These are phyloP conservation scores for Cytospora schulzeri DNA, from an alignment of 2,329 filamentous ascomycete species.

Conservation along the genomic window DNA sequence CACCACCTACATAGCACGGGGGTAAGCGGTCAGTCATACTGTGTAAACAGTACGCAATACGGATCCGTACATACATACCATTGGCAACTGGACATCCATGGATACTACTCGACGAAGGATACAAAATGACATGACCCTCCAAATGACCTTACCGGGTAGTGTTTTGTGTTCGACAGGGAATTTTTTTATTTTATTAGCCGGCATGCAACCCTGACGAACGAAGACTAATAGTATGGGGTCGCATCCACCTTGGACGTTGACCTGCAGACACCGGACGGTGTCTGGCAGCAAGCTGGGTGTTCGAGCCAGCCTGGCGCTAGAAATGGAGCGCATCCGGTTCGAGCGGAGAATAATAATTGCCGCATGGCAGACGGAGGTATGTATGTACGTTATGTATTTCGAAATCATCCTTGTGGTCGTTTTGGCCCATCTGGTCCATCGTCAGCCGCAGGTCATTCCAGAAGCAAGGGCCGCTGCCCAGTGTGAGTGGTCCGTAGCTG, in stretches of 20 bases:
- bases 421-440: background rate
- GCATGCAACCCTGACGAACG: constrained; percentile 25
- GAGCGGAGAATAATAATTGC: constrained; percentile 21
- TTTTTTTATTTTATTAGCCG: constrained; percentile 25
- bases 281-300: no score
- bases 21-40: background rate
- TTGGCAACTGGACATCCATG: no score
- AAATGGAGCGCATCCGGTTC: constrained; percentile 21
- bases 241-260: constrained; percentile 21
- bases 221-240: constrained; percentile 15
- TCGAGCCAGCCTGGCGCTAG: constrained; percentile 13
- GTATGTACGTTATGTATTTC: constrained; percentile 1
- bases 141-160: constrained; percentile 19
- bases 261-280: constrained; percentile 14
- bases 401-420: constrained; percentile 16
- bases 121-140: constrained; percentile 4
- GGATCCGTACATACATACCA: constrained; percentile 10
- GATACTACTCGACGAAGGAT: background rate
- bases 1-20: background rate
- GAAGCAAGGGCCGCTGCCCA: constrained; percentile 11
- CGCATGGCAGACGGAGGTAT: constrained; percentile 9
- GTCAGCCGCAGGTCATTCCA: constrained; percentile 15
- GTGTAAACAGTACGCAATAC: background rate
- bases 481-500: background rate
- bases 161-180: constrained; percentile 22